Evolutionary conservation across 2,329 filamentous ascomycete species (phyloP).

Genomic region (Aspergillus fumigatiaffinis): DNA sequence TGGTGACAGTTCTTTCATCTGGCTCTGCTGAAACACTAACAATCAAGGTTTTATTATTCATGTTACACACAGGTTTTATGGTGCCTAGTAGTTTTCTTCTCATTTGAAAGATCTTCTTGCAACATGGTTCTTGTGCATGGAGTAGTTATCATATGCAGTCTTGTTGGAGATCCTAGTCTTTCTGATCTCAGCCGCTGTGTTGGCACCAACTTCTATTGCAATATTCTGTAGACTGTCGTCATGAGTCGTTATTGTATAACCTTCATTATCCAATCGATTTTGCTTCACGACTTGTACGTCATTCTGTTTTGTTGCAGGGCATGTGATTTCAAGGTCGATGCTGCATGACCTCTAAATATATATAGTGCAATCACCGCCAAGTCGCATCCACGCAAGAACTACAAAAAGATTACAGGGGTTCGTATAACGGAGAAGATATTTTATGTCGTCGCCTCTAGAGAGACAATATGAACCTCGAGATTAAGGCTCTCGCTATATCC

Average conservation of each 20-base stretch:
- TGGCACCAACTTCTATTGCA: background rate
- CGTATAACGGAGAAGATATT: background rate
- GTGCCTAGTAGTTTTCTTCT: background rate
- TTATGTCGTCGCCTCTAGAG: background rate
- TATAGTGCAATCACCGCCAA: background rate
- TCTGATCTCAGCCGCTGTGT: background rate
- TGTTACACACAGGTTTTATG: background rate
- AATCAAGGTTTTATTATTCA: background rate
- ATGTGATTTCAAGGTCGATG: background rate
- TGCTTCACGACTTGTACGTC: too few species aligned
- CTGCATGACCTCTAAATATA: background rate
- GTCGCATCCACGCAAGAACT: background rate
- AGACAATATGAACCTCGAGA: background rate
- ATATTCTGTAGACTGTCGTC: background rate
- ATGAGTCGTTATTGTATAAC: background rate
- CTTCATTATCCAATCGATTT: background rate
- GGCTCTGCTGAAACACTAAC: background rate
- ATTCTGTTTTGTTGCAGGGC: too few species aligned
- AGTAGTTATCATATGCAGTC: background rate
- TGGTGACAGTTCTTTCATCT: background rate
- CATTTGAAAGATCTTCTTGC: background rate
- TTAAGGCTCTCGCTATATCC: background rate
- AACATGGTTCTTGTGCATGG: background rate
- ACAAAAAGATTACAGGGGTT: background rate
- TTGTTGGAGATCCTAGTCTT: background rate